Base-by-base conservation (phyloP, 805 yeast genomes). In the Ogataea dorogensis region DNA sequence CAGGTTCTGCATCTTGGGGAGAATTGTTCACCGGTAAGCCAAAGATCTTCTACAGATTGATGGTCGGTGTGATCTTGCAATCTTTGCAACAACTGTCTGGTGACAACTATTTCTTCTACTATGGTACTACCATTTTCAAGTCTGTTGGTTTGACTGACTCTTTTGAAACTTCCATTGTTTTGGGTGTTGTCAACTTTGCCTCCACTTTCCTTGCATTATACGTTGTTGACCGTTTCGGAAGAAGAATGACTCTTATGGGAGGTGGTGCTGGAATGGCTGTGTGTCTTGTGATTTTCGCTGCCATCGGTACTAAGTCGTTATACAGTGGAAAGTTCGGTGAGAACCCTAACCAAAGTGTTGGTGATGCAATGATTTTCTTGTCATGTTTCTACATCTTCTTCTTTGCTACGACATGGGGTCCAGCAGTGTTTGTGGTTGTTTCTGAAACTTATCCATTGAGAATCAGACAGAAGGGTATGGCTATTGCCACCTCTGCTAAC, bases 351-450 rank as follows among this genome's bases (percentile, higher is more conserved):
- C 69, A 67, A 46, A 68, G 79, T 40, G 74, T 80, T 34, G 85
- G 85, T 51, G 53, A 65, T 43, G 75, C 71, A 8, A 76, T 81
- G 84, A 78, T 81, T 53, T 71, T 71, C 50, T 67, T 81, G 36
- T 70, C 86, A 5, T 79, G 85, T 63, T 54, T 79, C 34, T 81
- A 70, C 64, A 75, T 81, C 40, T 66, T 77, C 61, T 77, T 69
- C 58, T 81, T 81, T 54, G 88, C 89, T 3, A 69, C 77, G 17
- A 77, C 87, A n/a, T 77, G 86, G 80, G 88, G 86, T 25, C 86
- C 87, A 39, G 76, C 78, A 44, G 75, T 77, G 23, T 81, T 71
- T 63, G 78, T 78, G 31, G 70, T 81, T 43, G 76, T 79, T 16
- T 73, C 85, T 28, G 89, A 81, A 59, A 63, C 79, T 28, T 81